Base-by-base conservation (phyloP, 1,139 yeast species). In the Spathaspora sp. region DNA sequence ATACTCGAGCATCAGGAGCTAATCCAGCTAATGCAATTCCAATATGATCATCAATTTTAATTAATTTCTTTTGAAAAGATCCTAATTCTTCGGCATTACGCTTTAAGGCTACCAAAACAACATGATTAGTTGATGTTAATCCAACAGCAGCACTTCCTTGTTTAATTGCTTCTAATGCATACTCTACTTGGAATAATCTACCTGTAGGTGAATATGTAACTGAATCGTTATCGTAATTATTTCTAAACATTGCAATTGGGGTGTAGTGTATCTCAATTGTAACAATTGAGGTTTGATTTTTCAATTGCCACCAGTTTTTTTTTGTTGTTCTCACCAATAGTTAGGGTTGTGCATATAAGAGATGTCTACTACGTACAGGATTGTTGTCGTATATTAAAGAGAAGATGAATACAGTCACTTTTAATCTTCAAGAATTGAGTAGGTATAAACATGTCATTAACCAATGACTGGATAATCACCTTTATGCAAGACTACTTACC, bases 111-210 rank as follows among this genome's bases (percentile, higher is more conserved):
- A 89, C 98, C 58, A 93, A 74, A 13, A 91, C 98, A 25, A 91
- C 97, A 64, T 90, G 88, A 45, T 81, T 82, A 56, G 84, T 81
- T 41, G 97, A 89, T 37, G 88, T 86, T 47, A 93, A 74, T 5
- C 99, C 99, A 36, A 91, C 97, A 11, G 97, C 93, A 2, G 97
- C 98, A 56, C 96, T 86, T 41, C 99, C 99, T 71, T 93, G 99
- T 65, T 93, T 93, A 68, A 93, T 93, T 15, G 99, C 98, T 63
- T 93, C 99, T 50, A 91, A 74, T 2, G 99, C 99, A 61, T 93
- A 93, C 65, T 93, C 99, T 33, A 85, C 84, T 70, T 93, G 99
- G 73, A 93, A 93, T 51, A 93, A 80, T 59, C 98, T 81, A 17
- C 99, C 99, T 1, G 98, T 93, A 46, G 99, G 98, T 37, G 98